Evolutionary conservation across 257 asterid species (phyloP).

Genomic region (Phtheirospermum japonicum): DNA sequence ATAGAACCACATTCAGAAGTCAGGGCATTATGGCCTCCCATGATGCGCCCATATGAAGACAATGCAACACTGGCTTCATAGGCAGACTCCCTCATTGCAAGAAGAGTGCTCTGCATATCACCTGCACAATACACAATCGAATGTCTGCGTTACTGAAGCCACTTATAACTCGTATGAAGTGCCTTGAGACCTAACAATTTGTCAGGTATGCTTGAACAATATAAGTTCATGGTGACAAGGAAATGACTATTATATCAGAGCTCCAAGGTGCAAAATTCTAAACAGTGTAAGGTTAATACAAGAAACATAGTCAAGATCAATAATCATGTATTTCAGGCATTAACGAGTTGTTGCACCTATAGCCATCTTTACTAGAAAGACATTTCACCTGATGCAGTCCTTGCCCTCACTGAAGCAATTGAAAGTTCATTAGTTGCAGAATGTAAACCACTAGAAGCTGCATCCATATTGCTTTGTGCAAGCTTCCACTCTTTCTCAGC

Average conservation of each 20-base stretch:
- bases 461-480: slow-evolving; percentile 89
- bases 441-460: slow-evolving; percentile 76
- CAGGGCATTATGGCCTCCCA: slow-evolving; percentile 84
- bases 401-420: slow-evolving; percentile 68
- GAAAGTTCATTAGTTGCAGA: slow-evolving; percentile 84
- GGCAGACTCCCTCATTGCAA: slow-evolving; percentile 87
- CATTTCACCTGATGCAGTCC: slow-evolving; percentile 79
- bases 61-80: slow-evolving; percentile 74
- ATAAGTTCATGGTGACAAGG: slow-evolving; percentile 16
- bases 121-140: slow-evolving; percentile 44
- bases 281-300: slow-evolving; percentile 7
- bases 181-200: slow-evolving; percentile 15
- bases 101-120: slow-evolving; percentile 85
- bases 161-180: slow-evolving; percentile 19
- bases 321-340: slow-evolving; percentile 23
- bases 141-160: slow-evolving; percentile 12
- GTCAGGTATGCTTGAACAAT: slow-evolving; percentile 17
- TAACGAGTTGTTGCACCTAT: slow-evolving; percentile 15
- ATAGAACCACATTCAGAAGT: slow-evolving; percentile 98
- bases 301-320: neutral
- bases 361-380: slow-evolving; percentile 22
- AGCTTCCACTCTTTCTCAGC: slow-evolving; percentile 95
- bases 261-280: slow-evolving; percentile 7
- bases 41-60: slow-evolving; percentile 68
- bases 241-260: too few relatives aligned